Conservation (phyloP, 352 stramenopile species). For the Phytophthora agathidicida region DNA sequence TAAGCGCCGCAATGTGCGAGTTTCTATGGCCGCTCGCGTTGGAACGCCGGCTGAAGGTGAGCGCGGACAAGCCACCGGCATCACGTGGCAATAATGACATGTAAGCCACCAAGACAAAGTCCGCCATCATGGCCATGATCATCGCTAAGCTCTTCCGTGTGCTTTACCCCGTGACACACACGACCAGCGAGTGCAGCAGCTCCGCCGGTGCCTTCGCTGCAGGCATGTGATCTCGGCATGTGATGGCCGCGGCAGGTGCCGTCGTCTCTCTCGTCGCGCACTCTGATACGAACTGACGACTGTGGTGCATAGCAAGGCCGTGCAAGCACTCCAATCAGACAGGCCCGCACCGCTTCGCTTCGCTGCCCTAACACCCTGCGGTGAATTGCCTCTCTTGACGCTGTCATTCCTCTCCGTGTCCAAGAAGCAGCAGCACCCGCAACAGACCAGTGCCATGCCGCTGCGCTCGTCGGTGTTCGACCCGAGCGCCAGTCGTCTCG, state of each 20-base stretch:
- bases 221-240: neutral
- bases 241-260: conserved; percentile 1
- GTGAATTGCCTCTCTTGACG: conserved; percentile 17
- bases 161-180: too few species aligned
- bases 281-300: conserved; percentile 31
- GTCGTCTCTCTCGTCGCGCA: conserved; percentile 27
- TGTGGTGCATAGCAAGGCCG: conserved; percentile 3
- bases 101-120: neutral
- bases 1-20: conserved; percentile 5
- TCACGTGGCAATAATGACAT: too few species aligned
- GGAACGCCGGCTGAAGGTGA: conserved; percentile 14
- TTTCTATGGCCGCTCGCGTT: conserved; percentile 21
- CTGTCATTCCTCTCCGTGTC: conserved; percentile 23
- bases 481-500: conserved; percentile 12
- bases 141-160: too few species aligned
- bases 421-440: too few species aligned
- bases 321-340: neutral
- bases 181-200: conserved; percentile 24
- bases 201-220: conserved; percentile 14
- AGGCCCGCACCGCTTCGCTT: neutral
- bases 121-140: too few species aligned
- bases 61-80: conserved; percentile 17
- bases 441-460: conserved; percentile 10
- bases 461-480: conserved; percentile 28
- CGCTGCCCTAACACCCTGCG: conserved; percentile 16